phyloP scores from a whole-genome alignment of 177 flowering plant genomes.

The Vitis hybrid region DNA sequence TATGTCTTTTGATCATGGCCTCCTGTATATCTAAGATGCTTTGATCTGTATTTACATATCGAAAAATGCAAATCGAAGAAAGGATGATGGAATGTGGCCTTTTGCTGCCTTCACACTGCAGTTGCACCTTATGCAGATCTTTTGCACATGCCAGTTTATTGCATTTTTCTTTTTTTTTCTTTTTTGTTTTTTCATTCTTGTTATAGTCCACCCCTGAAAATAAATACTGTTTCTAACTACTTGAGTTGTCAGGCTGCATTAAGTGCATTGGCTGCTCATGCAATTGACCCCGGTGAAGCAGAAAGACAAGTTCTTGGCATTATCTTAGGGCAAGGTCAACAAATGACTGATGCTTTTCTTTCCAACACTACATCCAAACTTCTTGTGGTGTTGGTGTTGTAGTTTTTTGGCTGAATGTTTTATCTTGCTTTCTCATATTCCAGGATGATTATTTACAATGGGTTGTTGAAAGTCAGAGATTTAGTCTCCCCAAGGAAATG shows the following conservation, averaged over 20 bases:
- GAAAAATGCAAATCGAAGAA: too few relatives aligned
- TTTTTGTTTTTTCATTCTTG: too few relatives aligned
- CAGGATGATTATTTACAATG: slow-evolving; percentile 87
- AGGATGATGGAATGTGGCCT: too few relatives aligned
- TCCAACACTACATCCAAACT: too few relatives aligned
- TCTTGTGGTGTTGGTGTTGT: background rate
- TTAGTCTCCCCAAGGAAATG: slow-evolving; percentile 77
- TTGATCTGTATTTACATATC: too few relatives aligned
- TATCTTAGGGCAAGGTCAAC: slow-evolving; percentile 81
- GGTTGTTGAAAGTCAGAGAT: slow-evolving; percentile 78
- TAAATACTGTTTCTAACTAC: background rate
- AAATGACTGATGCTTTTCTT: slow-evolving; percentile 3
- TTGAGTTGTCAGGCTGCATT: slow-evolving; percentile 63
- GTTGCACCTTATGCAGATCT: slow-evolving; percentile 79
- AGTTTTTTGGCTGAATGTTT: background rate
- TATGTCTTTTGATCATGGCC: too few relatives aligned
- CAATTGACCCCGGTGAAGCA: slow-evolving; percentile 71
- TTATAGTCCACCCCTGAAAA: background rate
- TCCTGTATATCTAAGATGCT: too few relatives aligned
- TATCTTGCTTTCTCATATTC: background rate
- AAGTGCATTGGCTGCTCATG: slow-evolving; percentile 86
- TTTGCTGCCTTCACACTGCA: slow-evolving; percentile 70
- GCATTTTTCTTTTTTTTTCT: background rate
- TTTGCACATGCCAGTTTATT: background rate
- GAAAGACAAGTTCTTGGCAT: slow-evolving; percentile 66